phyloP scores from a whole-genome alignment of 495 filamentous ascomycete genomes.

The Recurvomyces mirabilis region DNA sequence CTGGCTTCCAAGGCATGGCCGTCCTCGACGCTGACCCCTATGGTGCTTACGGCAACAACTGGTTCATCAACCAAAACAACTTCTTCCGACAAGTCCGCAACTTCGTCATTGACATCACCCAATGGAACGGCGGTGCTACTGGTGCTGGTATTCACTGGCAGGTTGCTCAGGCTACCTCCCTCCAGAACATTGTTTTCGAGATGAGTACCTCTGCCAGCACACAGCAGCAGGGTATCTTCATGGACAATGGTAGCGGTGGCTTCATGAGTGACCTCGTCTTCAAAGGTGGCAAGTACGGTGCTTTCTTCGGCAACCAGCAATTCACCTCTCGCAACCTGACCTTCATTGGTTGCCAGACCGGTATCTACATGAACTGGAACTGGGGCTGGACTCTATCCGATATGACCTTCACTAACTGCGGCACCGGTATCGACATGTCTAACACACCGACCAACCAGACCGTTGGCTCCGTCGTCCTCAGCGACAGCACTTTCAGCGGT shows the following conservation, averaged over 20 bases:
- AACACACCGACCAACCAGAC: constrained; percentile 35
- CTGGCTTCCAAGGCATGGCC: constrained; percentile 69
- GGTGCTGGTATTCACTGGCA: constrained; percentile 89
- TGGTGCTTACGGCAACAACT: constrained; percentile 46
- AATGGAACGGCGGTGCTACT: constrained; percentile 45
- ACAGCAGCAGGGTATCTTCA: constrained; percentile 44
- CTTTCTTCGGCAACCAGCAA: constrained; percentile 44
- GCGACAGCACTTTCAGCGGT: constrained; percentile 31
- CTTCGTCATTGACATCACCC: constrained; percentile 76
- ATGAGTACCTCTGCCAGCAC: constrained; percentile 28
- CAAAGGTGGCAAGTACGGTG: constrained; percentile 35
- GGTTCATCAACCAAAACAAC: constrained; percentile 95
- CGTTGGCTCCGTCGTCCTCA: constrained; percentile 34
- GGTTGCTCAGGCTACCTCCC: constrained; percentile 83
- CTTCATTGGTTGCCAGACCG: constrained; percentile 40
- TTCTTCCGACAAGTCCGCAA: constrained; percentile 97
- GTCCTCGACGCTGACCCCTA: constrained; percentile 90
- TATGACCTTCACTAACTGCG: constrained; percentile 40
- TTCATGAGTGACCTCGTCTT: constrained; percentile 39
- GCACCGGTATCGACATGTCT: constrained; percentile 48
- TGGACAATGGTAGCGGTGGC: constrained; percentile 77
- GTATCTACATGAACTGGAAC: constrained; percentile 45
- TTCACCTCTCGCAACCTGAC: constrained; percentile 41
- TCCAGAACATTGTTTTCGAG: constrained; percentile 43
- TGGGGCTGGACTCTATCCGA: constrained; percentile 43